Evolutionary conservation across 2,329 filamentous ascomycete genomes (phyloP).

Genomic region (Colletotrichum sojae): DNA sequence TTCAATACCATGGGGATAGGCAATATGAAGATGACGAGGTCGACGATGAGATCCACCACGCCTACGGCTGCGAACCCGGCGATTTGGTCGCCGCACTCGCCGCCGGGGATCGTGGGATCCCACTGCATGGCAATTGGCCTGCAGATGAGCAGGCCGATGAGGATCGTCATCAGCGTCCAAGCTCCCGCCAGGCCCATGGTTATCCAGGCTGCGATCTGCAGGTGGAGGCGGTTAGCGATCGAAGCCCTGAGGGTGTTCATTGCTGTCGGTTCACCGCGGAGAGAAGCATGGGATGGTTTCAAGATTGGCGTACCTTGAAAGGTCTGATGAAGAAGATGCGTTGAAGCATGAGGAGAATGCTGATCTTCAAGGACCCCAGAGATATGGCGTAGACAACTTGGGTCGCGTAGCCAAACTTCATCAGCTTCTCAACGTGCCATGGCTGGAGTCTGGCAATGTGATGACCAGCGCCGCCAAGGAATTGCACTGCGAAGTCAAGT

Average conservation of each 20-base stretch:
- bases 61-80: slow-evolving; percentile 48
- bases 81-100: slow-evolving; percentile 51
- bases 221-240: neutral
- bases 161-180: slow-evolving; percentile 43
- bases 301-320: slow-evolving; percentile 17
- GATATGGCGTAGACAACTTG: slow-evolving; percentile 42
- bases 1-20: slow-evolving; percentile 75
- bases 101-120: slow-evolving; percentile 42
- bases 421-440: slow-evolving; percentile 30
- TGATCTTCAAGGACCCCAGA: slow-evolving; percentile 43
- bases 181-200: slow-evolving; percentile 37
- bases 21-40: slow-evolving; percentile 74
- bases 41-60: slow-evolving; percentile 68
- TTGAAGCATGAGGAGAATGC: slow-evolving; percentile 44
- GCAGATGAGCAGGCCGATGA: slow-evolving; percentile 42
- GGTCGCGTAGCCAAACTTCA: slow-evolving; percentile 39
- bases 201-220: slow-evolving; percentile 31
- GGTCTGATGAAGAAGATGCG: slow-evolving; percentile 42
- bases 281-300: neutral
- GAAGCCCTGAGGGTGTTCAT: neutral
- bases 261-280: too few species aligned
- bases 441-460: slow-evolving; percentile 38
- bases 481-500: slow-evolving; percentile 35
- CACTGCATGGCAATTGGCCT: slow-evolving; percentile 40
- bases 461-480: slow-evolving; percentile 42